These are phyloP conservation scores for Citrus maxima DNA, from an alignment of 345 rosid genomes.

Conservation along the genomic window DNA sequence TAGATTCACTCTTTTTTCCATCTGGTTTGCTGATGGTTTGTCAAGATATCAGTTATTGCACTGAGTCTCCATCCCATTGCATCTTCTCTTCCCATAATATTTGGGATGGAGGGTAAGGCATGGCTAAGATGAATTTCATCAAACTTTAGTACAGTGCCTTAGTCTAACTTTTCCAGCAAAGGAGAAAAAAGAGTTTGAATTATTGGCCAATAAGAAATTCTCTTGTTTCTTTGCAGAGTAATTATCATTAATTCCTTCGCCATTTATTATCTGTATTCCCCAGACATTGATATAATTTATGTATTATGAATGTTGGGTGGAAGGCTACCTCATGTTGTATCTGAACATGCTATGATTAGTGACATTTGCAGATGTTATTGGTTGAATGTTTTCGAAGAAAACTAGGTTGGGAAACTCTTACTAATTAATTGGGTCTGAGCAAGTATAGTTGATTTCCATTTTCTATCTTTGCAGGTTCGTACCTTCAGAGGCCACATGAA, in stretches of 20 bases:
- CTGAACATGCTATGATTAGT: background rate
- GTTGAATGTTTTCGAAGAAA: background rate
- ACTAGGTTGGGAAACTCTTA: background rate
- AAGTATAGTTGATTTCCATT: background rate
- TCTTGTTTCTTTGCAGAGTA: background rate
- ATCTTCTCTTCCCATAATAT: background rate
- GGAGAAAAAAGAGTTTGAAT: background rate
- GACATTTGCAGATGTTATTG: background rate
- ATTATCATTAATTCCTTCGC: background rate
- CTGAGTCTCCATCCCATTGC: background rate
- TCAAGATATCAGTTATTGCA: background rate
- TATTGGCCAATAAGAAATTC: background rate
- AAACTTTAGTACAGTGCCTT: background rate
- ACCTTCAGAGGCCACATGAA: slow-evolving; percentile 91
- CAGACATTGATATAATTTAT: background rate
- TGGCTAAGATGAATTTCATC: background rate
- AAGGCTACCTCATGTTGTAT: background rate
- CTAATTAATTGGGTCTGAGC: background rate
- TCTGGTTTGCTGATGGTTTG: background rate
- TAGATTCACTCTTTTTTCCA: background rate
- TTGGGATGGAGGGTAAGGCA: background rate
- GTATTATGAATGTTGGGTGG: background rate
- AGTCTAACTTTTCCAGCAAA: background rate
- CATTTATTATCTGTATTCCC: background rate
- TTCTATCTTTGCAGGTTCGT: slow-evolving; percentile 57